A percentile compares a stretch with the other conserved stretches of the same genome.
Evolutionary conservation across 371 early-diverging fungal genomes (phyloP).

Genomic region (Mucor plumbeus): DNA sequence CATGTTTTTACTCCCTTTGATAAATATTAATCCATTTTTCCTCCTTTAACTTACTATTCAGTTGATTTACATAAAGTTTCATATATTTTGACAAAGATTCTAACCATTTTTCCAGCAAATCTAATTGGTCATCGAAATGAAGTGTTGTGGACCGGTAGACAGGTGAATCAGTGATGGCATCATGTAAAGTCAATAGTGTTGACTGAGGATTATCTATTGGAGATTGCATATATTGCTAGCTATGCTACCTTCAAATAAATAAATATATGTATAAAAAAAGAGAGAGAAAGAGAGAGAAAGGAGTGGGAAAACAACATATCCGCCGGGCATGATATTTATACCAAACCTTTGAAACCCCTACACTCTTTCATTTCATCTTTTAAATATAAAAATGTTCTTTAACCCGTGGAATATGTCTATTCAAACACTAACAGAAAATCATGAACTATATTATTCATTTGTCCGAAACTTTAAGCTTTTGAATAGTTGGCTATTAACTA

Average conservation of each 20-base stretch:
- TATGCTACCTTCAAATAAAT: neutral
- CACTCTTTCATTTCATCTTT: neutral
- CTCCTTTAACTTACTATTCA: constrained; percentile 45
- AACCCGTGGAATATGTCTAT: neutral
- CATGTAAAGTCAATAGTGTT: constrained; percentile 58
- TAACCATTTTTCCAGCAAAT: constrained; percentile 69
- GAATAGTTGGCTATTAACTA: neutral
- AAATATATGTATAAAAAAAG: neutral
- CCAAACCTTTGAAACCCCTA: constrained; percentile 6
- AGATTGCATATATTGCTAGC: constrained; percentile 11
- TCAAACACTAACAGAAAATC: neutral
- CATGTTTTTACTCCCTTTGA: neutral
- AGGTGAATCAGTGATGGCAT: constrained; percentile 75
- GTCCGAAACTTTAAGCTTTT: neutral
- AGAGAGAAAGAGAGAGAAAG: constrained; percentile 5
- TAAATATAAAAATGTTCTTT: neutral
- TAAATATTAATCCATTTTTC: neutral
- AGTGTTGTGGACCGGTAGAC: constrained; percentile 65
- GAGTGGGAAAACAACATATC: neutral
- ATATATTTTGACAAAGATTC: constrained; percentile 52
- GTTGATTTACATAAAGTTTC: constrained; percentile 51
- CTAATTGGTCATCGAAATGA: constrained; percentile 74
- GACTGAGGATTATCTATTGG: constrained; percentile 22
- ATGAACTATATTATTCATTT: neutral
- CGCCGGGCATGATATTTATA: constrained; percentile 9